Conservation (phyloP, 2,329 filamentous ascomycete species). For the Fusarium abutilonis region DNA sequence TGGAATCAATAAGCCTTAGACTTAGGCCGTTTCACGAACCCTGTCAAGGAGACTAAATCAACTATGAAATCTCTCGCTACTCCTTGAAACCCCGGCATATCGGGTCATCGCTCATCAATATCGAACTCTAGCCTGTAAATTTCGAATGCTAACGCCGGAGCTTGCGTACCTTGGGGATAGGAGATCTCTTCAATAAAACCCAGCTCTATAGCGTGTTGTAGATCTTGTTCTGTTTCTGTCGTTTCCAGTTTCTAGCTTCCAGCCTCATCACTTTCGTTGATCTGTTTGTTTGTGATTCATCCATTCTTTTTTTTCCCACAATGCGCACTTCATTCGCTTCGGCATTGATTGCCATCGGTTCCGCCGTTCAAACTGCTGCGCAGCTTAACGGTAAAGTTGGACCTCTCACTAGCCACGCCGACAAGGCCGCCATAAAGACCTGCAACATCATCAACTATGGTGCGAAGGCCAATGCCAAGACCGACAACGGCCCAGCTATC, state of each 20-base stretch:
- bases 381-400: slow-evolving; percentile 37
- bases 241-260: not conserved
- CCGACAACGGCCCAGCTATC: slow-evolving; percentile 33
- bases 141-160: no score
- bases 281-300: not conserved
- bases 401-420: slow-evolving; percentile 15
- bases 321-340: slow-evolving; percentile 24
- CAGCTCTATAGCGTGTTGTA: not conserved
- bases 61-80: not conserved
- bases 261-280: not conserved
- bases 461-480: slow-evolving; percentile 16
- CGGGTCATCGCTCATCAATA: slow-evolving; percentile 12
- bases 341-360: slow-evolving; percentile 31
- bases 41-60: not conserved
- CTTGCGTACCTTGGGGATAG: not conserved
- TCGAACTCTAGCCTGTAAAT: not conserved
- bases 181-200: not conserved
- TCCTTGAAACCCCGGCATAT: not conserved
- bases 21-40: slow-evolving; percentile 14
- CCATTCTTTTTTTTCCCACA: not conserved
- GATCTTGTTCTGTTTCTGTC: not conserved
- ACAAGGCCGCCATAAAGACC: slow-evolving; percentile 32
- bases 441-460: slow-evolving; percentile 39
- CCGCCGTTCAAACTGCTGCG: slow-evolving; percentile 32
- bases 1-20: not conserved